Percentiles rank a stretch among this genome's conserved stretches.
Conservation (phyloP, 2,329 filamentous ascomycete genomes). For the Beauveria medogensis region DNA sequence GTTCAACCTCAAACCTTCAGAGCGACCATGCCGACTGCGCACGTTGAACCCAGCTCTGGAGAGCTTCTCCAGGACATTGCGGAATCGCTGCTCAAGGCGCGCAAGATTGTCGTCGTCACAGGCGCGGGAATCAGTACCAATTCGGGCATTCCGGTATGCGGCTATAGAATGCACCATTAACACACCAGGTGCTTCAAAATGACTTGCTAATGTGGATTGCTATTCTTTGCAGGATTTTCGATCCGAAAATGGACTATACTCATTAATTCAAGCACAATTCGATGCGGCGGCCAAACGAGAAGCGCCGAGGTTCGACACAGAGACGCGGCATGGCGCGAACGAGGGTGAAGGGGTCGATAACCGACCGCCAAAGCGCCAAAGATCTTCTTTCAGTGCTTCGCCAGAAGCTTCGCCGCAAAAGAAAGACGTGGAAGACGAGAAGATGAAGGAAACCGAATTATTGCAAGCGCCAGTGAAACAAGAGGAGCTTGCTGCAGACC, state of each 20-base stretch:
- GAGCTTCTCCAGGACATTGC: slow-evolving; percentile 57
- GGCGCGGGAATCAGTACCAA: slow-evolving; percentile 70
- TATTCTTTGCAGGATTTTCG: slow-evolving; percentile 52
- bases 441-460: not conserved
- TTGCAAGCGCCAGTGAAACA: not conserved
- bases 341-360: slow-evolving; percentile 4
- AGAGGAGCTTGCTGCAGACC: not conserved
- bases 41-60: slow-evolving; percentile 43
- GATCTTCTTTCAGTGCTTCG: not conserved
- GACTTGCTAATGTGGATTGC: slow-evolving; percentile 12
- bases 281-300: slow-evolving; percentile 40
- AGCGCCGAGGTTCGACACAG: slow-evolving; percentile 20
- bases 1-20: not conserved
- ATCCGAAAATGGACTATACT: slow-evolving; percentile 64
- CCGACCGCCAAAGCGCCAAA: slow-evolving; percentile 12
- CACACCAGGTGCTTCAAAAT: not conserved
- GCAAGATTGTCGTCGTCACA: slow-evolving; percentile 63
- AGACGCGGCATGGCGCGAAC: slow-evolving; percentile 18
- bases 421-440: not conserved
- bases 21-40: slow-evolving; percentile 48
- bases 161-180: not conserved
- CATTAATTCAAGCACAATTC: slow-evolving; percentile 61
- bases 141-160: slow-evolving; percentile 60
- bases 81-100: slow-evolving; percentile 53
- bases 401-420: not conserved